Evolutionary conservation across 2,329 filamentous ascomycete species (phyloP).

Genomic region (Cladosporium oxysporum): DNA sequence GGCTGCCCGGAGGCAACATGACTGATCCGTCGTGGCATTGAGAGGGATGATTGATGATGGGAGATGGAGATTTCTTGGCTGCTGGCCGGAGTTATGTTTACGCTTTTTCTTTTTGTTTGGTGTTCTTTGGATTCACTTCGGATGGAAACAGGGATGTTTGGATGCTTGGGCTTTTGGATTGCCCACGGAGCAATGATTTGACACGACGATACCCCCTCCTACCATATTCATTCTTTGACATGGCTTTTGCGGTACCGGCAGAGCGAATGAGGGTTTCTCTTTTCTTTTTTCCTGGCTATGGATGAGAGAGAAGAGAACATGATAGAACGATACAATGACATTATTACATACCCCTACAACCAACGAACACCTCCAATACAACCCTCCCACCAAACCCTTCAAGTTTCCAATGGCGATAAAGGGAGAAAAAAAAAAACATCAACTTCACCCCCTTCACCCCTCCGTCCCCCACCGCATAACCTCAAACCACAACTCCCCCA

Average conservation of each 20-base stretch:
- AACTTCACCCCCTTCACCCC: neutral
- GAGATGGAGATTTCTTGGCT: neutral
- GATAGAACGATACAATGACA: constrained; percentile 18
- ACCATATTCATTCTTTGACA: constrained; percentile 1
- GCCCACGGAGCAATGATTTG: neutral
- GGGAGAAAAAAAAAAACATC: neutral
- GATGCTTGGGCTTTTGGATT: neutral
- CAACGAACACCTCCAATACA: neutral
- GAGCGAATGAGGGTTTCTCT: neutral
- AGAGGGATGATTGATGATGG: neutral
- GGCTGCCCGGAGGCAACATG: constrained; percentile 42
- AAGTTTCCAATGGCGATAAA: no score
- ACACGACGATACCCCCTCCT: constrained; percentile 16
- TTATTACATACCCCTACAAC: neutral
- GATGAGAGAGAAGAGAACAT: neutral
- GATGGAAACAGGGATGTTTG: neutral
- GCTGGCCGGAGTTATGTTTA: neutral
- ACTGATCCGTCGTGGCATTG: constrained; percentile 30
- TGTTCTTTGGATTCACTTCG: neutral
- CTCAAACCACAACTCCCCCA: constrained; percentile 16
- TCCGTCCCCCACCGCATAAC: constrained; percentile 7
- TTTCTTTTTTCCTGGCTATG: neutral
- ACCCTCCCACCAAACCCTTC: no score
- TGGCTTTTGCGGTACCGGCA: neutral
- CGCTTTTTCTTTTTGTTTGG: neutral